Conservation (phyloP, 495 filamentous ascomycete species). For the Penicillium silybi region DNA sequence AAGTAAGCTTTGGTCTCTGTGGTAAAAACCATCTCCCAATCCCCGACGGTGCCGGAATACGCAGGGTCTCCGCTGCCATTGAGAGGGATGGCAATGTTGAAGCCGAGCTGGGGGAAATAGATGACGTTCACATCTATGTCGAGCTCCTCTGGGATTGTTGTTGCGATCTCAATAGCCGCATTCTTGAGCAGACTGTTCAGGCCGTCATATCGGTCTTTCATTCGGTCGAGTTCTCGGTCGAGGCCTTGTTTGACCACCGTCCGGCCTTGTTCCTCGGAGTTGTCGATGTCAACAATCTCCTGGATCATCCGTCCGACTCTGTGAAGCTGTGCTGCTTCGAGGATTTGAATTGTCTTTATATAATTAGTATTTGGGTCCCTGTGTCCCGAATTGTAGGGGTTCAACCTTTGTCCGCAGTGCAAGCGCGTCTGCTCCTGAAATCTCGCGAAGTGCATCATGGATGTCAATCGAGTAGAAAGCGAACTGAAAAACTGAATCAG, state of each 20-base stretch:
- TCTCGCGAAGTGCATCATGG: slow-evolving; percentile 57
- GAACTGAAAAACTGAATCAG: slow-evolving; percentile 47
- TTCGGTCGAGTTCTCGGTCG: slow-evolving; percentile 69
- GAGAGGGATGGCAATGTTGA: slow-evolving; percentile 71
- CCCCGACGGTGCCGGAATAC: slow-evolving; percentile 58
- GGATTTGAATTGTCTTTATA: slow-evolving; percentile 33
- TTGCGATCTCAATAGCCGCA: slow-evolving; percentile 58
- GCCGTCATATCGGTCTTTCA: slow-evolving; percentile 75
- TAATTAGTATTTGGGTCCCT: slow-evolving; percentile 7
- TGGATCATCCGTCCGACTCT: slow-evolving; percentile 66
- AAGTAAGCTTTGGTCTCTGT: slow-evolving; percentile 75
- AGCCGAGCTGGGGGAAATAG: slow-evolving; percentile 89
- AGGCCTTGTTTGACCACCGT: slow-evolving; percentile 71
- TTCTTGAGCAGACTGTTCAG: slow-evolving; percentile 67
- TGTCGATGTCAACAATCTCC: slow-evolving; percentile 76
- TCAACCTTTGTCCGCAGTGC: slow-evolving; percentile 7
- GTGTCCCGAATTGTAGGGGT: background rate
- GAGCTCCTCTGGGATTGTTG: slow-evolving; percentile 57
- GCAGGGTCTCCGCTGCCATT: slow-evolving; percentile 57
- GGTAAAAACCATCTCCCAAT: slow-evolving; percentile 77
- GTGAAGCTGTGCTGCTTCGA: slow-evolving; percentile 53
- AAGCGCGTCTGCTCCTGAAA: slow-evolving; percentile 53
- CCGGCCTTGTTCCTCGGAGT: slow-evolving; percentile 67
- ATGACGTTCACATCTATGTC: slow-evolving; percentile 69
- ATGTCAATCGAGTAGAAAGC: slow-evolving; percentile 66